A percentile compares a stretch with the other conserved stretches of the same genome.
Conservation (phyloP, 73 alveolate genomes). For the Paramecium caudatum region DNA sequence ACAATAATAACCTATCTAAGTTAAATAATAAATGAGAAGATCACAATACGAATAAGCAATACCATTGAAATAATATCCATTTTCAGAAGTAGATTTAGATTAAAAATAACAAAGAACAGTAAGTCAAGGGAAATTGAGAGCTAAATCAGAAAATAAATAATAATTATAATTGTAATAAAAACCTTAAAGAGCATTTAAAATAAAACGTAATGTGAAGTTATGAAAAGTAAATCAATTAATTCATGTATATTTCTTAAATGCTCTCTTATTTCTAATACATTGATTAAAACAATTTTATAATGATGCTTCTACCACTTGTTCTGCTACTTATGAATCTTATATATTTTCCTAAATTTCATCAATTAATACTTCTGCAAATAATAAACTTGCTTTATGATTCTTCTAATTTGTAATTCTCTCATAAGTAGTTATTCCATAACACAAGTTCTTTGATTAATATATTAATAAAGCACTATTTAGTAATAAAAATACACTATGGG, state of each 20-base stretch:
- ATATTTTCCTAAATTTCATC: background rate
- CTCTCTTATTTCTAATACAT: background rate
- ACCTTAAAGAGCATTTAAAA: slow-evolving; percentile 10
- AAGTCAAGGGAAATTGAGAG: background rate
- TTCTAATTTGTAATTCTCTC: slow-evolving; percentile 39
- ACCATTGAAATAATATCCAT: slow-evolving; percentile 38
- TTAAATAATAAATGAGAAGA: background rate
- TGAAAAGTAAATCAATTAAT: slow-evolving; percentile 41
- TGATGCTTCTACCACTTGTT: background rate
- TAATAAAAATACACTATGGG: too few species aligned
- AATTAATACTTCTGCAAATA: background rate
- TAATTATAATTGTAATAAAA: slow-evolving; percentile 7
- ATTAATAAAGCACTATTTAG: background rate
- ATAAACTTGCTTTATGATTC: slow-evolving; percentile 1
- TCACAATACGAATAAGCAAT: slow-evolving; percentile 7
- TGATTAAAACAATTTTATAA: slow-evolving; percentile 15
- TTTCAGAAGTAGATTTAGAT: slow-evolving; percentile 55
- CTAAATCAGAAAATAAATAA: slow-evolving; percentile 34
- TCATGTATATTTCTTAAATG: slow-evolving; percentile 41
- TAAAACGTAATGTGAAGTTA: slow-evolving; percentile 13
- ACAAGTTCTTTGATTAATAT: slow-evolving; percentile 39
- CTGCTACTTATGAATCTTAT: slow-evolving; percentile 4
- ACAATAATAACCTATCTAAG: background rate
- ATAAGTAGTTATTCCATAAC: slow-evolving; percentile 40
- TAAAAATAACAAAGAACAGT: background rate